A percentile compares a stretch with the other conserved stretches of the same genome.
phyloP scores from a whole-genome alignment of 345 rosid genomes.

The Odontarrhena argentea region DNA sequence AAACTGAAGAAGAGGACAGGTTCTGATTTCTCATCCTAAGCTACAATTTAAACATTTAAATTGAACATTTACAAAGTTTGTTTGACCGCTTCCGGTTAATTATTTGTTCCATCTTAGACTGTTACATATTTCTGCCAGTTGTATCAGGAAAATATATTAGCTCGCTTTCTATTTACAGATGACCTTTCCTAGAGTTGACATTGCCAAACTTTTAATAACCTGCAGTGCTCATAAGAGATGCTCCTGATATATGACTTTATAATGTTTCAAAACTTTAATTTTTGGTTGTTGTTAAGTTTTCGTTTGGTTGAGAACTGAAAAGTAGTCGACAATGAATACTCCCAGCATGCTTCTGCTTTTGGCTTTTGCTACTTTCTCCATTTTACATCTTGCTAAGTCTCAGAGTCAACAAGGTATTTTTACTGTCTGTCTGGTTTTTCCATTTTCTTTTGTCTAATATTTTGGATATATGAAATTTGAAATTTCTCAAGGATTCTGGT shows the following conservation, averaged over 20 bases:
- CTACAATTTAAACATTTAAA: too few species aligned
- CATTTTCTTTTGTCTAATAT: background rate
- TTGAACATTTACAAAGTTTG: too few species aligned
- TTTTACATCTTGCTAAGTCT: conserved; percentile 14
- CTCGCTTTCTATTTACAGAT: conserved; percentile 2
- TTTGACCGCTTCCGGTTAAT: conserved; percentile 6
- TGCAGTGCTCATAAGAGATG: too few species aligned
- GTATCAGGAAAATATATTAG: background rate
- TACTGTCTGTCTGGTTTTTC: background rate
- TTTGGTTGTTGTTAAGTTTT: conserved; percentile 7
- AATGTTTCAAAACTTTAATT: conserved; percentile 7
- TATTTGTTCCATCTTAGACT: background rate
- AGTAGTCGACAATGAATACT: conserved; percentile 22
- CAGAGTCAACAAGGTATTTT: conserved; percentile 38
- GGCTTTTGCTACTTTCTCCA: background rate
- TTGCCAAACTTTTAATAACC: background rate
- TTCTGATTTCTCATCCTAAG: too few species aligned
- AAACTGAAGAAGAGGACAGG: too few species aligned
- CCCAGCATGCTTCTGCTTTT: background rate
- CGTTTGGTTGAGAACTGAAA: background rate
- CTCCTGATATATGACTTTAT: background rate
- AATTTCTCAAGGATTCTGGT: too few species aligned
- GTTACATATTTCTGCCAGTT: background rate
- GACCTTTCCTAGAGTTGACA: conserved; percentile 29
- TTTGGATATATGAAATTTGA: background rate